Evolutionary conservation across 2,329 filamentous ascomycete species (phyloP).

Genomic region (Penicillium sp.): DNA sequence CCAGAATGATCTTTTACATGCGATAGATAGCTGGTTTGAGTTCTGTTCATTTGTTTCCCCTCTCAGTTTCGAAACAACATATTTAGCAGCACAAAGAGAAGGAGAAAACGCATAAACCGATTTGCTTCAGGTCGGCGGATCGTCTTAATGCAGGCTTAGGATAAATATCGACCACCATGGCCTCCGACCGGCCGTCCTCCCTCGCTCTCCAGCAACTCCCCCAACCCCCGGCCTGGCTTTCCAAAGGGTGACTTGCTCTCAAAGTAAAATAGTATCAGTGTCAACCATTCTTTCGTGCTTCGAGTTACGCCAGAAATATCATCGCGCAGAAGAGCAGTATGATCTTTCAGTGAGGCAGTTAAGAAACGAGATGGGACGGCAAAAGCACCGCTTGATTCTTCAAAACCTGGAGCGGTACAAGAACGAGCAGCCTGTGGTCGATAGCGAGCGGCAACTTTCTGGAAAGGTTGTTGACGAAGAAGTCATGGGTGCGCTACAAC

Average conservation of each 20-base stretch:
- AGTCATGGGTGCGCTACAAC: constrained; percentile 23
- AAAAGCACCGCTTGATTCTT: constrained; percentile 20
- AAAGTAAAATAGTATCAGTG: constrained; percentile 7
- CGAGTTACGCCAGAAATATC: constrained; percentile 11
- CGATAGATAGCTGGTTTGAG: no score
- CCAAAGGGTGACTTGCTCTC: constrained; percentile 10
- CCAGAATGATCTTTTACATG: no score
- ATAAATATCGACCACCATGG: constrained; percentile 18
- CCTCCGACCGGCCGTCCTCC: constrained; percentile 9
- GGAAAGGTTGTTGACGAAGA: constrained; percentile 26
- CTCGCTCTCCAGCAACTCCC: constrained; percentile 10
- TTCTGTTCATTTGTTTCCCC: no score
- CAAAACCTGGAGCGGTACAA: constrained; percentile 28
- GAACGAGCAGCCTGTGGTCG: constrained; percentile 30
- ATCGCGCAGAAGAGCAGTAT: constrained; percentile 14
- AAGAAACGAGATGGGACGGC: constrained; percentile 21
- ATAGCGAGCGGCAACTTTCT: constrained; percentile 24
- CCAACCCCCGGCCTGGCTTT: constrained; percentile 5
- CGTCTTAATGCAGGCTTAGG: constrained; percentile 13
- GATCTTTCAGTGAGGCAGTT: constrained; percentile 13
- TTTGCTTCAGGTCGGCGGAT: constrained; percentile 13
- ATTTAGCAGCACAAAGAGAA: no score
- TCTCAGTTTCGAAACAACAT: no score
- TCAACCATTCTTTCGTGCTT: constrained; percentile 3
- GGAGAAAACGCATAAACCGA: no score